Base-by-base conservation (phyloP, 2,329 filamentous ascomycete genomes). In the Colletotrichum sp. region DNA sequence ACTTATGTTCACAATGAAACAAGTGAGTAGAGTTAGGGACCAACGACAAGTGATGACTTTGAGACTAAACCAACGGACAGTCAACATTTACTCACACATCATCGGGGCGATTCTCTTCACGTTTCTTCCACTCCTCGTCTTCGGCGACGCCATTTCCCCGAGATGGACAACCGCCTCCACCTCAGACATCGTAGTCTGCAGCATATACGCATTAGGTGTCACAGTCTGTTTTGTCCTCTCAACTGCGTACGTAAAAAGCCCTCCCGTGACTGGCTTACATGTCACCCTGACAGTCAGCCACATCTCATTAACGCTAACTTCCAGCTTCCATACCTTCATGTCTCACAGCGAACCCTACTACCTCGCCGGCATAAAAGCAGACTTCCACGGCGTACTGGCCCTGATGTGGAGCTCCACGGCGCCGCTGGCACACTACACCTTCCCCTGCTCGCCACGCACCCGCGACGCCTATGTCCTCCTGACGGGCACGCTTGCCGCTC, bases 321-420 rank as follows among this genome's bases (percentile, higher is more conserved):
- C 10, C 0, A 89, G 88, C 8, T 93, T 89, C 78, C 91, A 93
- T 80, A 90, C 89, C 3, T 85, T 92, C 66, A 87, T 88, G 77
- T 90, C 89, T 72, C 91, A 93, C 78, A 90, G 88, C 67, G 83
- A 87, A 9, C 79, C 83, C 8, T 85, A 90, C 16, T 87, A 87
- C 48, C 83, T 83, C 13, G 86, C 89, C 74, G 90, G 90, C 8
- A 90, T 92, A 76, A 89, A 90, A 79, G 82, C 93, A 32, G 92
- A 93, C 80, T 91, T 92, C 78, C 86, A 92, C 59, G 91, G 91
- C 9, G 90, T 93, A 59, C 86, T 93, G 4, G 84, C 90, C 8
- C 81, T 93, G 75, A 93, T 93, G 83, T 93, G 91, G 90, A 89
- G 89, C 6, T 88, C 89, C 74, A 92, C 90, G 63, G 85, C 92